Conservation (phyloP, 1,284 basidiomycete species). For the Mycena citricolor region DNA sequence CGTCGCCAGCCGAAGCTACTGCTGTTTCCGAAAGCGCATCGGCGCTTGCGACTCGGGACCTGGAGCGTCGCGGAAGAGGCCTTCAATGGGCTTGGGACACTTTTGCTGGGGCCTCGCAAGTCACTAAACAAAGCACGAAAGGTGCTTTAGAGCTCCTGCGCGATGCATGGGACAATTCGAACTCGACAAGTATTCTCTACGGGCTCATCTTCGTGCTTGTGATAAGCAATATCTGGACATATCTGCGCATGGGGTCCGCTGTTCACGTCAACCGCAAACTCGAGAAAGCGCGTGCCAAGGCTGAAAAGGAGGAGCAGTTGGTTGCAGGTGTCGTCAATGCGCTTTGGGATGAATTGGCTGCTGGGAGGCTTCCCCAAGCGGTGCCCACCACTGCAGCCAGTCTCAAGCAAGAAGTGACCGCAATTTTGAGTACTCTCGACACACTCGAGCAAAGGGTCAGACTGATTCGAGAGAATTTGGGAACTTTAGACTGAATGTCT, state of each 20-base stretch:
- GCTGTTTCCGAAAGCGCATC: conserved; percentile 17
- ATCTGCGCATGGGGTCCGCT: conserved; percentile 53
- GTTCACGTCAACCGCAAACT: conserved; percentile 58
- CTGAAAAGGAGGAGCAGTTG: conserved; percentile 71
- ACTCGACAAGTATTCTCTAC: conserved; percentile 66
- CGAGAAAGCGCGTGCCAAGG: conserved; percentile 54
- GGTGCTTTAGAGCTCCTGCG: conserved; percentile 72
- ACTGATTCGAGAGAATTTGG: conserved; percentile 41
- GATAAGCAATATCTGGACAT: conserved; percentile 76
- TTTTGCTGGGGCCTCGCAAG: conserved; percentile 69
- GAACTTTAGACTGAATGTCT: too few species aligned
- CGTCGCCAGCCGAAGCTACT: conserved; percentile 28
- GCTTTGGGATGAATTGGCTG: conserved; percentile 68
- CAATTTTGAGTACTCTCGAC: conserved; percentile 54
- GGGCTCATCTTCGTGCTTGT: conserved; percentile 72
- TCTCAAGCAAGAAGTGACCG: conserved; percentile 45
- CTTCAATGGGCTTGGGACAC: conserved; percentile 88
- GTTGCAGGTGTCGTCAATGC: conserved; percentile 67
- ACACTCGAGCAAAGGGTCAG: conserved; percentile 54
- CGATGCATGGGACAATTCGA: conserved; percentile 74
- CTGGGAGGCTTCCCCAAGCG: conserved; percentile 11
- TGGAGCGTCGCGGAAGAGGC: conserved; percentile 66
- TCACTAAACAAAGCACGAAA: conserved; percentile 64
- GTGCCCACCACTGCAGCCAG: not conserved
- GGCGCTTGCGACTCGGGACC: conserved; percentile 49